Percentiles rank a stretch among this genome's conserved stretches.
These are phyloP conservation scores for Begonia loranthoides DNA, from an alignment of 306 rosid genomes.

Conservation along the genomic window DNA sequence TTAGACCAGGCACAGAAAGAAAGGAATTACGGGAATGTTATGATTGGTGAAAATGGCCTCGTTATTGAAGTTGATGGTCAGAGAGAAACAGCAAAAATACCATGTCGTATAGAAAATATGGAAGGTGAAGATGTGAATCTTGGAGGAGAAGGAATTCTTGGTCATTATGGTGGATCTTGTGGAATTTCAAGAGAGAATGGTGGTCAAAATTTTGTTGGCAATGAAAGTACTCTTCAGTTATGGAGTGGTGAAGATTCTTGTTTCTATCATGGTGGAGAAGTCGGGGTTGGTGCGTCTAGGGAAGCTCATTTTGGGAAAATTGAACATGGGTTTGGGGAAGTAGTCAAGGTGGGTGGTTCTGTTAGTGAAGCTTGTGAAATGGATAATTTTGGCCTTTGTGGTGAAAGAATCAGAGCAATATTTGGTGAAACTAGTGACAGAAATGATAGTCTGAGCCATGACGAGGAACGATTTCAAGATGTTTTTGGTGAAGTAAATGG, in stretches of 20 bases:
- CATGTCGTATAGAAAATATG: slow-evolving; percentile 10
- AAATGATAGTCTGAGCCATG: not conserved
- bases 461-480: not conserved
- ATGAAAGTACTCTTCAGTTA: slow-evolving; percentile 14
- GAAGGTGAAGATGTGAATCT: slow-evolving; percentile 12
- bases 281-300: not conserved
- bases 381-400: slow-evolving; percentile 1
- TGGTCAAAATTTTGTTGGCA: slow-evolving; percentile 13
- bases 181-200: slow-evolving; percentile 11
- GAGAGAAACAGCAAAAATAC: slow-evolving; percentile 5
- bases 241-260: slow-evolving; percentile 11
- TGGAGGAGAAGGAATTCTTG: slow-evolving; percentile 8
- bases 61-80: slow-evolving; percentile 1
- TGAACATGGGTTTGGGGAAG: not conserved
- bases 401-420: slow-evolving; percentile 3
- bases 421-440: slow-evolving; percentile 2
- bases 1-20: too few species aligned
- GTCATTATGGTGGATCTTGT: slow-evolving; percentile 10
- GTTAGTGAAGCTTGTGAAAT: not conserved
- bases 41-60: slow-evolving; percentile 9
- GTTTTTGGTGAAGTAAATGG: not conserved
- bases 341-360: slow-evolving; percentile 3
- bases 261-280: slow-evolving; percentile 12
- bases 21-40: too few species aligned
- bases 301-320: not conserved